These are phyloP conservation scores for Glarea lozoyensis DNA, from an alignment of 495 filamentous ascomycete genomes.

Conservation along the genomic window DNA sequence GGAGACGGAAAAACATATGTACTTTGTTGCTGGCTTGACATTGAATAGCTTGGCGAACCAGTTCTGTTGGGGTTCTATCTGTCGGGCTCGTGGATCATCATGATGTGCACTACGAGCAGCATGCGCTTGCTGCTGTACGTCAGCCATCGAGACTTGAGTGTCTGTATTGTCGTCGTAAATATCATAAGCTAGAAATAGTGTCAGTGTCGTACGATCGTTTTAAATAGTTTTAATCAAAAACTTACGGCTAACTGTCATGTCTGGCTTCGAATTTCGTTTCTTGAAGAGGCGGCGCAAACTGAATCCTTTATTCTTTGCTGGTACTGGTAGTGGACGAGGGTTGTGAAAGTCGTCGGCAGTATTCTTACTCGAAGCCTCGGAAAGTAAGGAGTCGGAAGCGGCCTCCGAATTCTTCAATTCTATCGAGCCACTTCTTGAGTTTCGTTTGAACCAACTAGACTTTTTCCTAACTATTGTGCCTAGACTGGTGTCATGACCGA, in stretches of 20 bases:
- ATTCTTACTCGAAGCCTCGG: slow-evolving; percentile 12
- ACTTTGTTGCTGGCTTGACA: slow-evolving; percentile 69
- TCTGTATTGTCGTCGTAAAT: slow-evolving; percentile 12
- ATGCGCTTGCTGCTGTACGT: slow-evolving; percentile 5
- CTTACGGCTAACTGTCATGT: slow-evolving; percentile 18
- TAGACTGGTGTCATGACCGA: slow-evolving; percentile 9
- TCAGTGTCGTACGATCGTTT: slow-evolving; percentile 2
- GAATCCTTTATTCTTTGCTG: slow-evolving; percentile 37
- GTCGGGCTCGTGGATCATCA: slow-evolving; percentile 23
- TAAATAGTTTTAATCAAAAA: slow-evolving; percentile 7
- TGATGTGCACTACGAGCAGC: neutral
- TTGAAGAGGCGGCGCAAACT: slow-evolving; percentile 35
- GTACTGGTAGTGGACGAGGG: neutral
- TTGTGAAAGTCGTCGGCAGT: slow-evolving; percentile 3
- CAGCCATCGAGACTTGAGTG: slow-evolving; percentile 8
- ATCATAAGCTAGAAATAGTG: slow-evolving; percentile 6
- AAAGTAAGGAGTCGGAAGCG: neutral
- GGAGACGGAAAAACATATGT: slow-evolving; percentile 63
- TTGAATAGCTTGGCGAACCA: slow-evolving; percentile 85
- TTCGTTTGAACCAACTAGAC: slow-evolving; percentile 57
- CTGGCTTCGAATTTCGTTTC: slow-evolving; percentile 25
- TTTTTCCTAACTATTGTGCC: slow-evolving; percentile 41
- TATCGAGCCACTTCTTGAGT: slow-evolving; percentile 33
- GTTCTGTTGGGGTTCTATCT: slow-evolving; percentile 56
- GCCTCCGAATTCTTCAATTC: slow-evolving; percentile 10